Evolutionary conservation across 2,329 filamentous ascomycete species (phyloP), one percentile per base, ranked within the genome.

Genomic region (Sarocladiaceae sp.): DNA sequence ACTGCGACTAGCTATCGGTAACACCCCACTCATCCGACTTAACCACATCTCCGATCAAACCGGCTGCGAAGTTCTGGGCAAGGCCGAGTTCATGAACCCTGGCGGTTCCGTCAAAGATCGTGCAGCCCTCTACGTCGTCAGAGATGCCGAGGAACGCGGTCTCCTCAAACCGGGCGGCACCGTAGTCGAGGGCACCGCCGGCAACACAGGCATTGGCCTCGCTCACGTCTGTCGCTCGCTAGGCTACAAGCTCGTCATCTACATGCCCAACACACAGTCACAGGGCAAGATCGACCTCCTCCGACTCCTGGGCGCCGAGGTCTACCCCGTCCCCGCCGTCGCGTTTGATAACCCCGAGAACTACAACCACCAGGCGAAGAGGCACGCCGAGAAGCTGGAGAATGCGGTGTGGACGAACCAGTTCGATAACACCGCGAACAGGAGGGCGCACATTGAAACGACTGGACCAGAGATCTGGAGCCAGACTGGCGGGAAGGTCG

Each of bases 381-480:
- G 91, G 33, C 91, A 97, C 66, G 93, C 93, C n/a, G 89, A 93
- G 62, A 65, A 73, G 3, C 68, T 94, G 40, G 83, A 88, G 13
- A 93, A 93, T 57, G 89, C 91, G 7, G 90, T 97, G 12, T 98
- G 93, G 93, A 98, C 93, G 34, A 94, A 98, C 67, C 93, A 98
- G 69, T 98, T 98, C 68, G 93, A 98, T 64, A 98, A 98, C 70
- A 82, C 76, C 43, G 93, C 93, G 44, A 98, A 98, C 67, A 78
- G 93, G 43, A 82, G 86, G 58, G 93, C 93, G 39, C 93, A 98
- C 63, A 84, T 97, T 55, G 91, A 96, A 72, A 97, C 91, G 2
- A 98, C 93, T 1, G 93, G 93, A 0, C 93, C 93, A 0, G 93
- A 98, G 68, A 95, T 98, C 60, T 98, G 93, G 93, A 71, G 82